These are phyloP conservation scores for Phytophthora cactorum DNA, from an alignment of 352 stramenopile genomes.

Conservation along the genomic window DNA sequence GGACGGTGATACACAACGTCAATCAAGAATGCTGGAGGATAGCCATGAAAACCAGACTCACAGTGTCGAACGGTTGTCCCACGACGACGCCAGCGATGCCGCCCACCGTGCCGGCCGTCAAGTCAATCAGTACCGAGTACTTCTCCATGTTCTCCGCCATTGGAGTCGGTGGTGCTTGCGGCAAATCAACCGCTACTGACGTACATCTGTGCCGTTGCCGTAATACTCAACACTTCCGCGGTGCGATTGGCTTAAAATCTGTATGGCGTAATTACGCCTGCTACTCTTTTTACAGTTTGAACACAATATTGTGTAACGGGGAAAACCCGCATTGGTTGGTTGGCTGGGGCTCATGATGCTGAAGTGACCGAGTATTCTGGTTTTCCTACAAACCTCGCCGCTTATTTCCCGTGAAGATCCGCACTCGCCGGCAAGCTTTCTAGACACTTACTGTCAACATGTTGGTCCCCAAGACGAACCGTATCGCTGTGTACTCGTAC, in stretches of 20 bases:
- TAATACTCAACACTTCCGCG: not conserved
- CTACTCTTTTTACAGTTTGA: constrained; percentile 10
- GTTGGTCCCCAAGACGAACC: constrained; percentile 98
- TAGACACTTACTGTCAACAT: constrained; percentile 69
- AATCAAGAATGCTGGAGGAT: not conserved
- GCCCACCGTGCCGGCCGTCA: constrained; percentile 56
- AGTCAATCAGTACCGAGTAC: constrained; percentile 51
- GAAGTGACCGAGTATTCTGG: constrained; percentile 43
- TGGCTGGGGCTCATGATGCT: constrained; percentile 17
- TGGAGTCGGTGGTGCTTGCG: constrained; percentile 3
- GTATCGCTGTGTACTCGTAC: constrained; percentile 99
- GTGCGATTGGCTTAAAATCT: constrained; percentile 17
- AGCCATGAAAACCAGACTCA: constrained; percentile 18
- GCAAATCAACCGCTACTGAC: constrained; percentile 21
- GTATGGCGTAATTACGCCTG: constrained; percentile 24
- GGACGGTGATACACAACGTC: constrained; percentile 13
- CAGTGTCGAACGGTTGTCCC: constrained; percentile 68
- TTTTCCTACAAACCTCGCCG: constrained; percentile 56
- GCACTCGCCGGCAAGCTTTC: constrained; percentile 91
- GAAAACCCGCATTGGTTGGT: constrained; percentile 36
- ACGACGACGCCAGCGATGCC: constrained; percentile 61
- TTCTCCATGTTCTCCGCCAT: constrained; percentile 40
- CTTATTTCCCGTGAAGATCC: constrained; percentile 84
- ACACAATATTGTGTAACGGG: constrained; percentile 28
- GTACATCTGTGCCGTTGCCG: constrained; percentile 1